phyloP scores from a whole-genome alignment of 225 moss, liverwort and hornwort genomes.

The Marchantia paleacea region DNA sequence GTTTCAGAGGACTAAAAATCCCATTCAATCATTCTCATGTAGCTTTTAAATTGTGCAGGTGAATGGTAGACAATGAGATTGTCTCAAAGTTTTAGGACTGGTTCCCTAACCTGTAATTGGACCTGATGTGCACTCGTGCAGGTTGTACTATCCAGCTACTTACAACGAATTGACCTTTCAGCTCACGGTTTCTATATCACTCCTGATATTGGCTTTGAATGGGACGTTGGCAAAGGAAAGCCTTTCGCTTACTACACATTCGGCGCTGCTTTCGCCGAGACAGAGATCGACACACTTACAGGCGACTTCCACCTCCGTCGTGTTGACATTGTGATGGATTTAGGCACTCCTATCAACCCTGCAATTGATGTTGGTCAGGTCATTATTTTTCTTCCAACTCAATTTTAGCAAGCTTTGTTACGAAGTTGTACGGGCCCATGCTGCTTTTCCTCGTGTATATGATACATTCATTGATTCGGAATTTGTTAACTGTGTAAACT shows the following conservation, averaged over 20 bases:
- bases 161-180: constrained; percentile 79
- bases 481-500: too few relatives aligned
- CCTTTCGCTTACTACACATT: constrained; percentile 87
- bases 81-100: neutral
- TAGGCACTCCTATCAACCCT: constrained; percentile 87
- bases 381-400: neutral
- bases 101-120: neutral
- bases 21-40: too few relatives aligned
- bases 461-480: too few relatives aligned
- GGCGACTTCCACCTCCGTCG: constrained; percentile 85
- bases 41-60: neutral
- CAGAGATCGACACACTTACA: constrained; percentile 75
- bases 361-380: constrained; percentile 93
- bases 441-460: too few relatives aligned
- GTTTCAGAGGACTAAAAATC: neutral
- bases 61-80: neutral
- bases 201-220: constrained; percentile 88
- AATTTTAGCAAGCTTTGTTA: too few relatives aligned
- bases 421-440: too few relatives aligned
- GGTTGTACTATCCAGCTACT: constrained; percentile 68
- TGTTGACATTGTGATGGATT: constrained; percentile 91
- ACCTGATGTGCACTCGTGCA: constrained; percentile 24
- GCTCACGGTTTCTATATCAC: constrained; percentile 97
- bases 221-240: constrained; percentile 67
- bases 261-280: constrained; percentile 79